Conservation (phyloP, 768 basidiomycete genomes). For the Terana coerulea region DNA sequence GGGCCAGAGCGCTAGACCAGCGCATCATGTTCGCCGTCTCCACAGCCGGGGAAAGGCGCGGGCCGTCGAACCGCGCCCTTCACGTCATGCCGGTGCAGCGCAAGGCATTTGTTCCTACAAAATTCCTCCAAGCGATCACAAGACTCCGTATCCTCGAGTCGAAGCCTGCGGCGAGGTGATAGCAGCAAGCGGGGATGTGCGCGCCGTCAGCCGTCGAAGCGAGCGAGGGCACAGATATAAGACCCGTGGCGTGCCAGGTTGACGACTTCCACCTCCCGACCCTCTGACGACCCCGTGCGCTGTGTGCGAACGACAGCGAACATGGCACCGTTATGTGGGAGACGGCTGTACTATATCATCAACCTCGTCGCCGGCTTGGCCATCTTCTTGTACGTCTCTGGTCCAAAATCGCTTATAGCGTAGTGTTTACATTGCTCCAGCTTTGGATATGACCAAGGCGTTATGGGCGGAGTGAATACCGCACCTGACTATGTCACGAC, state of each 20-base stretch:
- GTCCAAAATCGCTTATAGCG: no score
- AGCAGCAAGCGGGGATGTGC: neutral
- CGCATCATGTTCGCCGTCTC: neutral
- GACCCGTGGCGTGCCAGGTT: neutral
- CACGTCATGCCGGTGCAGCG: slow-evolving; percentile 1
- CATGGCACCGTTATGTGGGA: slow-evolving; percentile 17
- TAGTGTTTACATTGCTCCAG: slow-evolving; percentile 23
- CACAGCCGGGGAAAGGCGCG: neutral
- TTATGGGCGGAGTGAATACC: slow-evolving; percentile 47
- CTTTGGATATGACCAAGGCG: slow-evolving; percentile 46
- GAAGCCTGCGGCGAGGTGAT: neutral
- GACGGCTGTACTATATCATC: slow-evolving; percentile 28
- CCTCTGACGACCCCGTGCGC: neutral
- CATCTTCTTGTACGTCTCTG: slow-evolving; percentile 30
- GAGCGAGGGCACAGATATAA: slow-evolving; percentile 1
- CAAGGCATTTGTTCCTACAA: neutral
- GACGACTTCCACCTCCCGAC: neutral
- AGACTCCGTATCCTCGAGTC: neutral
- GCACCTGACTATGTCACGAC: slow-evolving; percentile 39
- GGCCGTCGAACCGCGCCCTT: slow-evolving; percentile 2
- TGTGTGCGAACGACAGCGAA: neutral
- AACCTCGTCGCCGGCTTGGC: slow-evolving; percentile 29
- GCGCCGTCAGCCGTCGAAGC: neutral
- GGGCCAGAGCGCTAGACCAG: neutral
- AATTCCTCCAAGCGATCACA: neutral